These are phyloP conservation scores for Corymbia maculata DNA, from an alignment of 345 rosid species.

Conservation along the genomic window DNA sequence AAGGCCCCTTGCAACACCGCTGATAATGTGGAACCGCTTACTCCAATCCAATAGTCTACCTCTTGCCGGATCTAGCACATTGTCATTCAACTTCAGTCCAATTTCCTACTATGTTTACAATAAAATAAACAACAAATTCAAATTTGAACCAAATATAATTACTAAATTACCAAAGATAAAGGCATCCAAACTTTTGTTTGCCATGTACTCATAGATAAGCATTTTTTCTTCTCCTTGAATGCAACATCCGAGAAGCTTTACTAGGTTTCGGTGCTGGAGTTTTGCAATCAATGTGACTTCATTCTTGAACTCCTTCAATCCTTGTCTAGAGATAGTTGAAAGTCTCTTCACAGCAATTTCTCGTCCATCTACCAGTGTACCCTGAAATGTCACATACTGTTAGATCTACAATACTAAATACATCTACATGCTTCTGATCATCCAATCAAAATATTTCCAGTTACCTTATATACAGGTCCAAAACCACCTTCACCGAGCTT, in stretches of 20 bases:
- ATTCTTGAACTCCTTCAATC: background rate
- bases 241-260: background rate
- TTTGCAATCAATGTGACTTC: background rate
- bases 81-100: conserved; percentile 1
- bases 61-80: conserved; percentile 14
- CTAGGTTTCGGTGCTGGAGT: background rate
- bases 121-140: background rate
- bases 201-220: conserved; percentile 1
- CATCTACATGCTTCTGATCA: background rate
- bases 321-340: conserved; percentile 2
- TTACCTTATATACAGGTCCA: conserved; percentile 17
- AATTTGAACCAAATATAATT: background rate
- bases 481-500: conserved; percentile 30
- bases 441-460: background rate
- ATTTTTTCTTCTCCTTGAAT: background rate
- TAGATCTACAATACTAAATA: conserved; percentile 12
- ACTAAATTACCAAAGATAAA: conserved; percentile 15
- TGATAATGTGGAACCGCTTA: conserved; percentile 20
- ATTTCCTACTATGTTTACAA: background rate
- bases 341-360: conserved; percentile 20
- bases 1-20: conserved; percentile 37
- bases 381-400: background rate
- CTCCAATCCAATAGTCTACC: conserved; percentile 19
- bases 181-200: conserved; percentile 10
- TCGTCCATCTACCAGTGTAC: conserved; percentile 1